Base-by-base conservation (phyloP, 2,329 filamentous ascomycete species). In the Claviceps arundinis region DNA sequence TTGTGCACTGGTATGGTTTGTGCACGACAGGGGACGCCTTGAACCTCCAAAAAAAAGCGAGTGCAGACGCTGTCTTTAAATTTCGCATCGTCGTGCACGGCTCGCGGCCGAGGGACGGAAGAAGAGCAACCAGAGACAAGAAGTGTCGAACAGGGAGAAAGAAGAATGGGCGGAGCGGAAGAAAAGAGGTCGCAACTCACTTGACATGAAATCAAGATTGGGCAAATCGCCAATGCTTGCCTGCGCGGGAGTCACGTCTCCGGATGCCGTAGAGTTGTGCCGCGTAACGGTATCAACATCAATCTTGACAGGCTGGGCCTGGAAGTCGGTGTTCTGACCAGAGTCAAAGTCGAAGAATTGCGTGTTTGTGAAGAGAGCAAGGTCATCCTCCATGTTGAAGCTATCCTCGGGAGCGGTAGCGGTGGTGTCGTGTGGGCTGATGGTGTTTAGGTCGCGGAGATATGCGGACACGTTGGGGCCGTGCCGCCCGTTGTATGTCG, bases 401-500 rank as follows among this genome's bases (percentile, higher is more conserved):
- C 74, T 69, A 51, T 85, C 80, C 55, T 83, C 76, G 8, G 53
- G 47, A 30, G 77, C 65, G 24, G 45, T 17, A 26, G 77, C 65
- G 24, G 73, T 61, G 53, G 59, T 60, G 50, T 74, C 77, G 55
- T 84, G 75, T 51, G 85, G 78, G 60, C 82, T 80, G 55, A 84
- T 73, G 55, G 82, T 80, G 73, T 95, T 95, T 62, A 96, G 76
- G 60, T 90, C 85, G 62, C 87, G 85, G 58, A 96, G 77, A 72
- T 93, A 95, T 64, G 89, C 85, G 64, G 89, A 89, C 70, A 95
- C 87, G 68, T 95, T 95, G 63, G 87, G 85, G 61, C 80, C 86
- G 64, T 85, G 82, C 56, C 88, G 85, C 64, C 83, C 84, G 68
- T 78, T 82, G 77, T 82, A 89, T 65, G 74, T 78, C 66, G 87